Evolutionary conservation across 805 yeast species (phyloP).

Genomic region (Tetrapisispora pingtungensis): DNA sequence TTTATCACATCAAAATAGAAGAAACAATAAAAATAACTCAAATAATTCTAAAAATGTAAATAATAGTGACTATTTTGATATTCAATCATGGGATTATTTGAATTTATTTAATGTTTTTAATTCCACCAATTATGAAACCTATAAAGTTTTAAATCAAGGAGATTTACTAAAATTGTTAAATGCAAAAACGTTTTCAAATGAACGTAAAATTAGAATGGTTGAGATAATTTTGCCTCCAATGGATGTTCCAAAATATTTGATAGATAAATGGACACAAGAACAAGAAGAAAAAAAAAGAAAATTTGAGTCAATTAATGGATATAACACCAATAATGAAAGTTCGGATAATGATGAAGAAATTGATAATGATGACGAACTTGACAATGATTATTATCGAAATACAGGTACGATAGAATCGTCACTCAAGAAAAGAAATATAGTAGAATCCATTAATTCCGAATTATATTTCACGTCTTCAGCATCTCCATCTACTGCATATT

Average conservation of each 20-base stretch:
- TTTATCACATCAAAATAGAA: constrained; percentile 37
- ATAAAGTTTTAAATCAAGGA: constrained; percentile 37
- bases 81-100: constrained; percentile 52
- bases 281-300: constrained; percentile 13
- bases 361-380: not conserved
- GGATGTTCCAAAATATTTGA: constrained; percentile 42
- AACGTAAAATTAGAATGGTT: constrained; percentile 41
- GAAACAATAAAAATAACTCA: not conserved
- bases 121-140: constrained; percentile 38
- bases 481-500: constrained; percentile 1
- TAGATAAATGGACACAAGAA: constrained; percentile 21
- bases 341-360: not conserved
- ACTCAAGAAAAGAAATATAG: not conserved
- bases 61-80: constrained; percentile 45
- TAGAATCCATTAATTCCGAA: not conserved
- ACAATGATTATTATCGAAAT: not conserved
- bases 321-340: not conserved
- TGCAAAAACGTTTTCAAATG: constrained; percentile 32
- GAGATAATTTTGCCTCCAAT: constrained; percentile 48
- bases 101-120: constrained; percentile 42
- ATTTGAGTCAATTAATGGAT: not conserved
- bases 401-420: no score
- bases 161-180: constrained; percentile 38
- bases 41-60: constrained; percentile 5
- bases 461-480: not conserved